These are phyloP conservation scores for Eryngium alpinum DNA, from an alignment of 140 eudicot genomes.

Conservation along the genomic window DNA sequence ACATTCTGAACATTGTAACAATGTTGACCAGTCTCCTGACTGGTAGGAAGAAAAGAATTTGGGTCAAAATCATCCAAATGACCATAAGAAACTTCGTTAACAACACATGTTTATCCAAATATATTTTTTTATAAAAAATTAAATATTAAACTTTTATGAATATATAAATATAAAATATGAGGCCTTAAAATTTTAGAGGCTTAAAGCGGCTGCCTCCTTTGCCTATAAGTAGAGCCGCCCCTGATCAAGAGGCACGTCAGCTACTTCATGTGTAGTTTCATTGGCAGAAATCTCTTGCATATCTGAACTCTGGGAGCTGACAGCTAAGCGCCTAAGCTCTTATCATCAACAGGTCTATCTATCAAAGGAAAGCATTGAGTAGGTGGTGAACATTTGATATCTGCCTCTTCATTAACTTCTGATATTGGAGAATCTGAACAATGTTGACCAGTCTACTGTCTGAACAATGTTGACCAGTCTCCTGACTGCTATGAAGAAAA, in stretches of 20 bases:
- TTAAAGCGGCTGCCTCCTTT: too few relatives aligned
- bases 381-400: slow-evolving; percentile 14
- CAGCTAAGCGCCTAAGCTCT: slow-evolving; percentile 16
- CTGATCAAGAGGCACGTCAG: slow-evolving; percentile 17
- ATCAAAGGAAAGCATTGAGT: slow-evolving; percentile 15
- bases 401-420: slow-evolving; percentile 20
- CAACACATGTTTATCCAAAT: slow-evolving; percentile 10
- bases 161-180: too few relatives aligned
- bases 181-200: too few relatives aligned
- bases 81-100: slow-evolving; percentile 20
- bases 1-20: slow-evolving; percentile 8
- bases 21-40: slow-evolving; percentile 21
- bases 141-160: too few relatives aligned
- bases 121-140: too few relatives aligned
- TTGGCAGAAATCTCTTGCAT: too few relatives aligned
- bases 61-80: slow-evolving; percentile 25
- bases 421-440: slow-evolving; percentile 10
- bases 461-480: slow-evolving; percentile 12
- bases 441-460: slow-evolving; percentile 9
- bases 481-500: slow-evolving; percentile 23
- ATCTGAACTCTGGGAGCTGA: not conserved
- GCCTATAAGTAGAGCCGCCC: too few relatives aligned
- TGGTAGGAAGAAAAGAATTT: slow-evolving; percentile 15
- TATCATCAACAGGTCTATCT: slow-evolving; percentile 22
- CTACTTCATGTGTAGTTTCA: not conserved